Percentiles rank a stretch among this genome's conserved stretches.
These are phyloP conservation scores for Fusarium anguioides DNA, from an alignment of 2,329 filamentous ascomycete genomes.

Conservation along the genomic window DNA sequence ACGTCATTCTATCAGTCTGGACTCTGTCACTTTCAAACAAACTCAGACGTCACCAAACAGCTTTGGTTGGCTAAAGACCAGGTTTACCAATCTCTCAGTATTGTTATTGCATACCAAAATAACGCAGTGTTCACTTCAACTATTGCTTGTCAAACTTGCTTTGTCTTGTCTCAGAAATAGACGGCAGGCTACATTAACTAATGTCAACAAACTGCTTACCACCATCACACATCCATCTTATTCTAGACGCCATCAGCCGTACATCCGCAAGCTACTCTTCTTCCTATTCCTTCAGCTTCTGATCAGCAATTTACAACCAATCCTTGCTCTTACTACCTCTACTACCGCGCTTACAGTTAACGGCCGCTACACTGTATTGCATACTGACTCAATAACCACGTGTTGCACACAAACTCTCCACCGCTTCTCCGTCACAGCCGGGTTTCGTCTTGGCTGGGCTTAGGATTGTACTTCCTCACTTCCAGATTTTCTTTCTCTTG, in stretches of 20 bases:
- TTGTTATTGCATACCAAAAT: constrained; percentile 3
- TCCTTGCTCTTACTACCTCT: constrained; percentile 11
- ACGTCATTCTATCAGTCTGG: constrained; percentile 35
- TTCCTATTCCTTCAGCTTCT: constrained; percentile 23
- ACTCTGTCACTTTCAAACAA: constrained; percentile 23
- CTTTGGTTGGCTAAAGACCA: constrained; percentile 21
- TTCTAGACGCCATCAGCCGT: constrained; percentile 6
- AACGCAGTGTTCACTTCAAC: background rate
- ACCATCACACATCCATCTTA: background rate
- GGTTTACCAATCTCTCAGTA: constrained; percentile 8
- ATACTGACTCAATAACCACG: constrained; percentile 41
- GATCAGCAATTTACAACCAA: constrained; percentile 33
- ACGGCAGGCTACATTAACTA: constrained; percentile 15
- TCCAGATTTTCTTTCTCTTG: constrained; percentile 3
- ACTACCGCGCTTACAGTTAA: constrained; percentile 11
- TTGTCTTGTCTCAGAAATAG: background rate
- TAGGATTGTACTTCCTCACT: constrained; percentile 21
- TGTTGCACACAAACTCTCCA: constrained; percentile 35
- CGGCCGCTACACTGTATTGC: constrained; percentile 7
- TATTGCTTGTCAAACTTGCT: constrained; percentile 18
- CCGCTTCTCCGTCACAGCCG: constrained; percentile 33
- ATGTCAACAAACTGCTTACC: constrained; percentile 22
- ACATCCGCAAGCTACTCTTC: constrained; percentile 25
- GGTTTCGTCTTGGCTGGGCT: constrained; percentile 26
- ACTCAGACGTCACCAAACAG: constrained; percentile 22